phyloP scores from a whole-genome alignment of 768 basidiomycete species.

The Candolleomyces eurysporus region DNA sequence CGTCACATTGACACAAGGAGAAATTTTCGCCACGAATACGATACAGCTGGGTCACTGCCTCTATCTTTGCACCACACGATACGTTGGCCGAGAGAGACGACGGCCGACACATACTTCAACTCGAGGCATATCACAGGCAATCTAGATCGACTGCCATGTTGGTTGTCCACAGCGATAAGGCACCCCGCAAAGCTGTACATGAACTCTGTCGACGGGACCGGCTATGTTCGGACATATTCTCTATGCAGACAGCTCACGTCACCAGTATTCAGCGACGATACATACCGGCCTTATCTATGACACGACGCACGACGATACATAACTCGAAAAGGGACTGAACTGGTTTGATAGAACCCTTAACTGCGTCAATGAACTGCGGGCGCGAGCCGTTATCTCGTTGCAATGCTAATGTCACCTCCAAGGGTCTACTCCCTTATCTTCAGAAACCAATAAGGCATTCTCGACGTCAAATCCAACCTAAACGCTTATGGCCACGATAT shows the following conservation, averaged over 20 bases:
- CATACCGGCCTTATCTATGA: not conserved
- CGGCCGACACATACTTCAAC: too few species aligned
- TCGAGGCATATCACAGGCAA: too few species aligned
- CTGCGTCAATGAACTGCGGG: not conserved
- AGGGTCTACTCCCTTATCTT: not conserved
- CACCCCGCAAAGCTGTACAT: too few species aligned
- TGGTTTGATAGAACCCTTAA: not conserved
- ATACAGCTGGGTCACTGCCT: too few species aligned
- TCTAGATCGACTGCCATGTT: too few species aligned
- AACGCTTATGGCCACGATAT: not conserved
- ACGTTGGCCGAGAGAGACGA: too few species aligned
- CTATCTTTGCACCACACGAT: too few species aligned
- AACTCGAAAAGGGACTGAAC: not conserved
- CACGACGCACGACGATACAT: not conserved
- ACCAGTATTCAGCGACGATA: not conserved
- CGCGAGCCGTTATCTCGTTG: not conserved
- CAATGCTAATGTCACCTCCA: not conserved
- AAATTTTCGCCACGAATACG: too few species aligned
- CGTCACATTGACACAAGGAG: too few species aligned
- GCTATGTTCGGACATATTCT: too few species aligned
- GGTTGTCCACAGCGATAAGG: too few species aligned
- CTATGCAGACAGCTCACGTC: not conserved
- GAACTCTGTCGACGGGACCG: too few species aligned
- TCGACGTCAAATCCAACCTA: slow-evolving; percentile 1
- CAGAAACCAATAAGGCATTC: not conserved